phyloP scores from a whole-genome alignment of 164 flowering plant genomes.

The Kingdonia uniflora region DNA sequence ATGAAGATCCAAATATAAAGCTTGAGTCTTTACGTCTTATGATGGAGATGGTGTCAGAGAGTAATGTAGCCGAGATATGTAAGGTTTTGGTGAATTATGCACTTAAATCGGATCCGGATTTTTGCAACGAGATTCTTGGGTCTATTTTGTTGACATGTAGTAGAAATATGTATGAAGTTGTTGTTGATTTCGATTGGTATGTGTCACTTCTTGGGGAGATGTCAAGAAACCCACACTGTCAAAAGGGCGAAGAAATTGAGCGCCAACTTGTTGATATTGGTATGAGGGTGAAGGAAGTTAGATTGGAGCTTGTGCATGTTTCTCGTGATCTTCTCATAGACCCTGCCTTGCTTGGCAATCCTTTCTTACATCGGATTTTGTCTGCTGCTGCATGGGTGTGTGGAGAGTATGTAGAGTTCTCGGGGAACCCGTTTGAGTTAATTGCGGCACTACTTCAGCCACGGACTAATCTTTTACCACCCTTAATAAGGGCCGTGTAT shows the following conservation, averaged over 20 bases:
- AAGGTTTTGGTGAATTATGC: constrained; percentile 66
- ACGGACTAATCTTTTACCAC: constrained; percentile 68
- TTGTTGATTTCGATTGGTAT: constrained; percentile 92
- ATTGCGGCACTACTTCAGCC: constrained; percentile 87
- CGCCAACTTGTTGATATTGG: constrained; percentile 81
- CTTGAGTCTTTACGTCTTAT: constrained; percentile 60
- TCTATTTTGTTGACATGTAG: constrained; percentile 56
- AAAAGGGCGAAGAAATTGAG: constrained; percentile 77
- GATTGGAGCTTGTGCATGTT: constrained; percentile 69
- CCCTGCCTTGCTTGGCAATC: constrained; percentile 90
- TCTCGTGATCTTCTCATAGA: constrained; percentile 74
- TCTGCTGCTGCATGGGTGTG: constrained; percentile 92
- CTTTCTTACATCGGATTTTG: constrained; percentile 51
- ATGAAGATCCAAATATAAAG: constrained; percentile 63
- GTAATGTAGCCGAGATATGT: constrained; percentile 61
- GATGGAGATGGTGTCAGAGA: constrained; percentile 76
- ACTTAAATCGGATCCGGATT: constrained; percentile 81
- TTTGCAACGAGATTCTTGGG: constrained; percentile 75
- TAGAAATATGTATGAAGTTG: constrained; percentile 57
- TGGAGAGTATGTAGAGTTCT: constrained; percentile 80
- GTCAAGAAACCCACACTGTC: constrained; percentile 73
- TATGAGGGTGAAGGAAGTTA: constrained; percentile 77
- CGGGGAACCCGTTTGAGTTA: constrained; percentile 61
- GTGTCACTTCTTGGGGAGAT: constrained; percentile 89
- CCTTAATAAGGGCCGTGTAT: constrained; percentile 65